Base-by-base conservation (phyloP, 108 stramenopile genomes). In the Nannochloropsis granulata region DNA sequence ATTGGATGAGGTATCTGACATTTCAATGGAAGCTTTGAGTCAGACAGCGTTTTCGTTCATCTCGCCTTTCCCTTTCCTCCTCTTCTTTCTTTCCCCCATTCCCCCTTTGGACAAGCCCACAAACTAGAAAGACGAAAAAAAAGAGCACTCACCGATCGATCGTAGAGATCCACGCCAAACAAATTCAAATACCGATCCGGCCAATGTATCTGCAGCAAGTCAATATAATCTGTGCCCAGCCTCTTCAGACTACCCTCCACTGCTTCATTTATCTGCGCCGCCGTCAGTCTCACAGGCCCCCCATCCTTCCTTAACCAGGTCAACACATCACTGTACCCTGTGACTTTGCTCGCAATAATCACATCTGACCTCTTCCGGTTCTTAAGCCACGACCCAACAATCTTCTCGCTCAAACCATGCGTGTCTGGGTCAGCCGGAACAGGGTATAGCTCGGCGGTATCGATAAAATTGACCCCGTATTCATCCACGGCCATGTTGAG, bases 201-300 rank as follows among this genome's bases (percentile, higher is more conserved):
- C 96, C 97, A 98, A 84, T 97, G 94, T 34, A 98, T 78, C 84
- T 95, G 95, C 45, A 96, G 79, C 90, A 98, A 84, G 90, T 98
- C 98, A 85, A 98, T 94, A 87, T 96, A 94, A 83, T 95, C 95
- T 5, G 93, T 93, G 14, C 92, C 93, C 78, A 98, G 82, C 81
- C 97, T 84, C 86, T 90, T 44, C 26, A 98, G 85, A 8, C 93
- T 94, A 21, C 89, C 92, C 45, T 97, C 96, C 5, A 96, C 94
- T 78, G 90, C 91, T 80, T 95, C 91, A 78, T 93, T 82, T 81
- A 96, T 95, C 83, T 95, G 94, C 82, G 92, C 88, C 34, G 89
- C 44, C 13, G 89, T 92, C 8, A 95, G 89, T 12, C 88, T 81
- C 5, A 89, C 89, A 8, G 84, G 90, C 16, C 91, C 82, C 19